These are phyloP conservation scores for Colletotrichum magnum DNA, from an alignment of 2,329 filamentous ascomycete species.

Conservation along the genomic window DNA sequence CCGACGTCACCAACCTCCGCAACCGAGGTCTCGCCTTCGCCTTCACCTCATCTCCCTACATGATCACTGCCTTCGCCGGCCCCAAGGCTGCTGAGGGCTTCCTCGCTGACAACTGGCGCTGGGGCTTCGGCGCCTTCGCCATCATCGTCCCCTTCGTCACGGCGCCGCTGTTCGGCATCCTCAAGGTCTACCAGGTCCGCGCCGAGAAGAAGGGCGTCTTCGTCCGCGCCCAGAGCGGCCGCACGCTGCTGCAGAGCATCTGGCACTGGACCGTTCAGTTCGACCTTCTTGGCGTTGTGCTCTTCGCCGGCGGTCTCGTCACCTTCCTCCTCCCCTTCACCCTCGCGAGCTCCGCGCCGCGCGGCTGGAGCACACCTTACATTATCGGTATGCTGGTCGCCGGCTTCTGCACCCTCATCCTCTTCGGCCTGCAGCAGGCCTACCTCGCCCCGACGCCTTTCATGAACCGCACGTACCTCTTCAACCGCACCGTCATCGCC, in stretches of 20 bases:
- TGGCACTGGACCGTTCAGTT: slow-evolving; percentile 69
- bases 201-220: slow-evolving; percentile 66
- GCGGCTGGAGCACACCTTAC: slow-evolving; percentile 65
- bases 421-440: slow-evolving; percentile 70
- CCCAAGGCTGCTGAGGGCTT: slow-evolving; percentile 51
- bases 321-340: slow-evolving; percentile 77
- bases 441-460: slow-evolving; percentile 71
- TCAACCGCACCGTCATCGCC: slow-evolving; percentile 65
- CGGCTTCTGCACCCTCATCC: slow-evolving; percentile 69
- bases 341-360: slow-evolving; percentile 61
- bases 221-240: slow-evolving; percentile 53
- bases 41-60: slow-evolving; percentile 58
- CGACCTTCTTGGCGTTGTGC: slow-evolving; percentile 69
- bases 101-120: slow-evolving; percentile 51
- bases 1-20: slow-evolving; percentile 66
- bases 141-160: slow-evolving; percentile 71
- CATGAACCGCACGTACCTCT: slow-evolving; percentile 65
- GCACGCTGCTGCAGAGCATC: slow-evolving; percentile 62
- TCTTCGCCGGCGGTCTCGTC: slow-evolving; percentile 70
- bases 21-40: slow-evolving; percentile 56
- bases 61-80: slow-evolving; percentile 59
- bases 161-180: slow-evolving; percentile 67
- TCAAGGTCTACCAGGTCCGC: slow-evolving; percentile 69
- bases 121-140: slow-evolving; percentile 70
- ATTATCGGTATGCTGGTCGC: slow-evolving; percentile 74